A percentile compares a stretch with the other conserved stretches of the same genome.
Conservation (phyloP, 306 rosid species). For the Casuarina cunninghamiana region DNA sequence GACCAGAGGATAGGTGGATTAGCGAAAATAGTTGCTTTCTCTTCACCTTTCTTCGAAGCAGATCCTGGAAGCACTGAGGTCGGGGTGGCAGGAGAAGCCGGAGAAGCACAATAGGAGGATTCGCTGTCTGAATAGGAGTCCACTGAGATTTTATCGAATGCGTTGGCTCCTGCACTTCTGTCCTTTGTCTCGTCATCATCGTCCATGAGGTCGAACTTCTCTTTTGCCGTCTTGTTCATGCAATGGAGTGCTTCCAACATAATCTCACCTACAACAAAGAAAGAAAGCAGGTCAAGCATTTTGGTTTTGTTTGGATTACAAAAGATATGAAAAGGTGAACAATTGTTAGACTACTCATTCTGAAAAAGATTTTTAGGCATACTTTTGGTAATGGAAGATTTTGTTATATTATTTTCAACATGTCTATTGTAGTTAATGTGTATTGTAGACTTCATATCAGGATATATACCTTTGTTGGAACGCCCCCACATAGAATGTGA, state of each 20-base stretch:
- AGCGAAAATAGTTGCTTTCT: constrained; percentile 24
- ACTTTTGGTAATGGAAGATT: too few relatives aligned
- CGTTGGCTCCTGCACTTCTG: background rate
- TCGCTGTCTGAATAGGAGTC: constrained; percentile 36
- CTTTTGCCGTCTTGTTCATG: constrained; percentile 54
- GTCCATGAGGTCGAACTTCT: constrained; percentile 55
- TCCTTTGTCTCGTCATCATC: constrained; percentile 46
- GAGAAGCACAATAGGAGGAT: constrained; percentile 43
- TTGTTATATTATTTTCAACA: too few relatives aligned
- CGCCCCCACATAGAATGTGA: too few relatives aligned
- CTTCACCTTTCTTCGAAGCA: constrained; percentile 11
- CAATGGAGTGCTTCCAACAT: constrained; percentile 46
- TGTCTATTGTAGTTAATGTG: too few relatives aligned
- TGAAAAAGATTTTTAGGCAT: too few relatives aligned
- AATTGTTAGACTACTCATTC: too few relatives aligned
- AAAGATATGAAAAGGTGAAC: too few relatives aligned
- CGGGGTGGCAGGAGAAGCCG: constrained; percentile 61
- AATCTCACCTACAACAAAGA: constrained; percentile 42
- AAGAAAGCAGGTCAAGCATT: background rate
- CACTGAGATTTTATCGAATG: constrained; percentile 32
- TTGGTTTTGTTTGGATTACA: background rate
- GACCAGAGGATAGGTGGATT: constrained; percentile 48
- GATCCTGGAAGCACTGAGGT: constrained; percentile 62
- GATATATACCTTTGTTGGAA: too few relatives aligned
- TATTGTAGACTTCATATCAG: too few relatives aligned